Evolutionary conservation across 306 rosid genomes (phyloP).

Genomic region (Pueraria montana): DNA sequence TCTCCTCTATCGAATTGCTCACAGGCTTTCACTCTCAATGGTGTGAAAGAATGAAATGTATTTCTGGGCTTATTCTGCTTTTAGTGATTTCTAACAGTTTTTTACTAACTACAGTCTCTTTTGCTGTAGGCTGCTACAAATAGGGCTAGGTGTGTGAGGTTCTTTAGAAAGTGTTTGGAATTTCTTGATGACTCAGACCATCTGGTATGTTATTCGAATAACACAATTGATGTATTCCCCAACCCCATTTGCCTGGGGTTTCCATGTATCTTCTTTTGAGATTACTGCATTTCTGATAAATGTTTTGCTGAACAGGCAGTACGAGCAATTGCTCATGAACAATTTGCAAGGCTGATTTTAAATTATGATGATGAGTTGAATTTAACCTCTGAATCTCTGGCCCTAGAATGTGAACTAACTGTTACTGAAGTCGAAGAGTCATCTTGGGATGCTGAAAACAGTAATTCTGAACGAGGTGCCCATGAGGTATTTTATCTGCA

Average conservation of each 20-base stretch:
- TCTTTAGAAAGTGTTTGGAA: constrained; percentile 88
- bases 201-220: constrained; percentile 68
- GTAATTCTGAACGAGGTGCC: constrained; percentile 61
- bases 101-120: constrained; percentile 50
- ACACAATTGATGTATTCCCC: constrained; percentile 18
- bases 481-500: constrained; percentile 56
- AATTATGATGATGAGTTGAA: constrained; percentile 81
- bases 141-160: constrained; percentile 85
- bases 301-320: constrained; percentile 74
- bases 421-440: constrained; percentile 80
- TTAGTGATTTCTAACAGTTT: constrained; percentile 33
- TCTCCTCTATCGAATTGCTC: constrained; percentile 91
- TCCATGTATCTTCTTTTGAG: constrained; percentile 31
- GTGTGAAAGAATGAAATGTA: constrained; percentile 57
- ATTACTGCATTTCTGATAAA: constrained; percentile 42
- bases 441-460: constrained; percentile 64
- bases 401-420: constrained; percentile 63
- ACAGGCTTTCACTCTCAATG: constrained; percentile 94
- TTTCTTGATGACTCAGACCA: constrained; percentile 91
- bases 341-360: constrained; percentile 94
- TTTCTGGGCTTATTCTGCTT: constrained; percentile 34
- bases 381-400: constrained; percentile 74
- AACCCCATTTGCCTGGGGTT: background rate
- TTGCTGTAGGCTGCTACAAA: constrained; percentile 81
- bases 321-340: constrained; percentile 96